Percentiles rank a stretch among this genome's conserved stretches.
Evolutionary conservation across 2,329 filamentous ascomycete genomes (phyloP).

Genomic region (Aspergillus texensis): DNA sequence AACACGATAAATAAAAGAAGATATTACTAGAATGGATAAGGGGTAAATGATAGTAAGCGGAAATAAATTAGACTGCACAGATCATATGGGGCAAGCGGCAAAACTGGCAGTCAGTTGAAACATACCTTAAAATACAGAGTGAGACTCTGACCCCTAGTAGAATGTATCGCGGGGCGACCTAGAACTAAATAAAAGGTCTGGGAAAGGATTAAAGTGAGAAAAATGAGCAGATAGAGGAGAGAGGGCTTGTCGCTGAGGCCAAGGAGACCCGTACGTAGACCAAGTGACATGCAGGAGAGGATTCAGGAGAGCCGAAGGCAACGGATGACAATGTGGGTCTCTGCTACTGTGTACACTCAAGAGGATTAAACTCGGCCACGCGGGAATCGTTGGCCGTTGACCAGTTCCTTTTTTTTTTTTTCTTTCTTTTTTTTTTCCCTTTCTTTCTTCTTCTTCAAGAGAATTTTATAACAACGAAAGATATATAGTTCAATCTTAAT

Average conservation of each 20-base stretch:
- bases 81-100: not conserved
- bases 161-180: not conserved
- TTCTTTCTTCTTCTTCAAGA: not conserved
- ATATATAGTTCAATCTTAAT: not conserved
- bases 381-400: slow-evolving; percentile 1
- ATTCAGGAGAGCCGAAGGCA: slow-evolving; percentile 14
- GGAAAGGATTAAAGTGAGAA: not conserved
- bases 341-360: not conserved
- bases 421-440: not conserved
- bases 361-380: slow-evolving; percentile 9
- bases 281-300: slow-evolving; percentile 9
- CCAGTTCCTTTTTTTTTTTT: not conserved
- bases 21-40: not conserved
- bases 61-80: not conserved
- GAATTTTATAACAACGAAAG: not conserved
- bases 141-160: not conserved
- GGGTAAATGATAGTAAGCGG: slow-evolving; percentile 1
- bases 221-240: not conserved
- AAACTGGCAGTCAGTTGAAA: not conserved
- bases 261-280: not conserved
- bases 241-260: not conserved
- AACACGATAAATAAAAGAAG: not conserved
- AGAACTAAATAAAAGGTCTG: not conserved
- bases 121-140: slow-evolving; percentile 1
- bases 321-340: slow-evolving; percentile 11